Base-by-base conservation (phyloP, 75 land plant genomes). In the Cryptomeria japonica region DNA sequence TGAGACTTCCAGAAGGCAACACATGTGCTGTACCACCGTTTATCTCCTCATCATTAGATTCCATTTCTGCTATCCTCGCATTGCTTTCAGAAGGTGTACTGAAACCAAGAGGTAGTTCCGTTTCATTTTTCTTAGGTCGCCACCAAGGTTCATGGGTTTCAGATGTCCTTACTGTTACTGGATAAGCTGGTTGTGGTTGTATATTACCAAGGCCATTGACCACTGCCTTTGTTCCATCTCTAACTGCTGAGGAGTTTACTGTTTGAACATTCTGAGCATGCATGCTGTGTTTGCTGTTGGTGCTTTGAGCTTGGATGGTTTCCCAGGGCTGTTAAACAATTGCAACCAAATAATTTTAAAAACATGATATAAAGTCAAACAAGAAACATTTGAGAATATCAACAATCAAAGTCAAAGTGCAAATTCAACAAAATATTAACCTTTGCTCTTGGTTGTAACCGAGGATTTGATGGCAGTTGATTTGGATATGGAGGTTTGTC, bases 401-500 rank as follows among this genome's bases (percentile, higher is more conserved):
- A 41, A 82, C n/a, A 82, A 82, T 46, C n/a, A 28, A 44, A 9
- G 15, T 44, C 84, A 82, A 75, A 86, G 31, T 64, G 70, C 55
- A 87, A 15, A 38, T 36, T 12, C 58, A 83, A 88, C 39, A 32
- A 89, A 19, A 19, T 68, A 28, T 89, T 83, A 22, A 94, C 95
- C 94, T 94, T 94, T 15, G 90, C 39, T 86, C 53, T 93, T 47
- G 95, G 95, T 49, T 87, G 88, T 36, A 93, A 68, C 51, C 88
- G 90, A 73, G 95, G 92, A 88, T 91, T 92, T 76, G 95, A 79
- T 31, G 86, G 87, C 19, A 86, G 93, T 83, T 94, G 95, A 84
- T 93, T 92, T 39, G 95, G 95, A 77, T 93, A 89, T 47, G 95
- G 95, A n/a, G 95, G 95, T n/a, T 51, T 49, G 89, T 94, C 95